phyloP scores from a whole-genome alignment of 1,139 yeast genomes.

The Kazachstania sp. region DNA sequence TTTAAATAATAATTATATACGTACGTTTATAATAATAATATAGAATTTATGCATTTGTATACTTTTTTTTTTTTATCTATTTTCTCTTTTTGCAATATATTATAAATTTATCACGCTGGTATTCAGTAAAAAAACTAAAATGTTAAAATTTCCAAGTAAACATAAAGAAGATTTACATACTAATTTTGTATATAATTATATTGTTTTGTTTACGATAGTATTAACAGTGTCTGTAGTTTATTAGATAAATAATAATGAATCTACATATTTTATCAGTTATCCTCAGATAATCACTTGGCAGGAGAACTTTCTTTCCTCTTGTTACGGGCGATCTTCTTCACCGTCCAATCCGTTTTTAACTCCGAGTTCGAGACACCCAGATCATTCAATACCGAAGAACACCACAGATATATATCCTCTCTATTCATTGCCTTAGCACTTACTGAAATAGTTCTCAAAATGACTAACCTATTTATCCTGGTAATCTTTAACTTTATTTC shows the following conservation, averaged over 20 bases:
- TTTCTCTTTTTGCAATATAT: too few species aligned
- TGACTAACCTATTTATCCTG: slow-evolving; percentile 15
- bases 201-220: too few species aligned
- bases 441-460: slow-evolving; percentile 20
- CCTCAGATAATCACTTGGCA: neutral
- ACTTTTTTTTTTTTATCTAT: too few species aligned
- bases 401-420: slow-evolving; percentile 22
- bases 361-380: slow-evolving; percentile 19
- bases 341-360: slow-evolving; percentile 19
- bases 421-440: slow-evolving; percentile 13
- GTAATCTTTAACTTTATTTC: slow-evolving; percentile 15
- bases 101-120: too few species aligned
- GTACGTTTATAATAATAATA: too few species aligned
- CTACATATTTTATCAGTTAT: neutral
- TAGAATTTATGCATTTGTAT: too few species aligned
- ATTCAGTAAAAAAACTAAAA: too few species aligned
- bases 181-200: too few species aligned
- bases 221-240: too few species aligned
- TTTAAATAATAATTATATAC: neutral
- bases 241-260: too few species aligned
- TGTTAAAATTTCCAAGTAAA: too few species aligned
- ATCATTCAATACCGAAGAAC: slow-evolving; percentile 16
- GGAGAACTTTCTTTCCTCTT: neutral
- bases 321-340: neutral
- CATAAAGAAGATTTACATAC: too few species aligned